These are phyloP conservation scores for Phytophthora cactorum DNA, from an alignment of 352 stramenopile genomes.

Conservation along the genomic window DNA sequence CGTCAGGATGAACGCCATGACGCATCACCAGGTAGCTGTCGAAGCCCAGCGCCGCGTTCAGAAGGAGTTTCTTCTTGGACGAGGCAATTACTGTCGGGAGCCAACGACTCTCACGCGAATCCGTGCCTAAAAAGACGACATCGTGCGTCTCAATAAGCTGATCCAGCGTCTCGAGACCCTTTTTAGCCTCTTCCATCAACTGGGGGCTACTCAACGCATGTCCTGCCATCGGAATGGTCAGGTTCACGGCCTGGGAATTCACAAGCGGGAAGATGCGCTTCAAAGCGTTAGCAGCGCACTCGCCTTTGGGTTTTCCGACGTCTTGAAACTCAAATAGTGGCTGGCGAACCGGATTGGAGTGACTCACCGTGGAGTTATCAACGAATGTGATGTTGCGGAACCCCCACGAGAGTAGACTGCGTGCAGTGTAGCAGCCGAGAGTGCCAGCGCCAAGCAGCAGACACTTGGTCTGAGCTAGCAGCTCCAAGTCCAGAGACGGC, in stretches of 20 bases:
- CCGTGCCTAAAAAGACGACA: conserved; percentile 97
- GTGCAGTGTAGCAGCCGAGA: conserved; percentile 96
- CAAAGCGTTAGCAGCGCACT: conserved; percentile 93
- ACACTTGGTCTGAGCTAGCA: conserved; percentile 92
- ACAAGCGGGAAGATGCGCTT: conserved; percentile 94
- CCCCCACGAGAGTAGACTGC: conserved; percentile 96
- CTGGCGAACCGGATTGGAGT: conserved; percentile 98
- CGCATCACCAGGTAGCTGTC: conserved; percentile 99
- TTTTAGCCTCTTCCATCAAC: conserved; percentile 67
- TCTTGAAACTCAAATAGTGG: conserved; percentile 96
- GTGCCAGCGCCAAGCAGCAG: conserved; percentile 96
- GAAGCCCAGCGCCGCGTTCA: conserved; percentile 90
- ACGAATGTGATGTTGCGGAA: conserved; percentile 98
- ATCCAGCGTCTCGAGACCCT: conserved; percentile 84
- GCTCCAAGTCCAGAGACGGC: conserved; percentile 93
- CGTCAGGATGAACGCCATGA: conserved; percentile 79
- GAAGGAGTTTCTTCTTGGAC: conserved; percentile 91
- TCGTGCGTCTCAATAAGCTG: conserved; percentile 93
- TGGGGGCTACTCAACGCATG: conserved; percentile 84
- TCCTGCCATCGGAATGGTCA: conserved; percentile 99
- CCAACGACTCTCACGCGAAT: conserved; percentile 98
- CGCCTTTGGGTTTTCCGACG: conserved; percentile 94
- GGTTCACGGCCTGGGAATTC: conserved; percentile 80
- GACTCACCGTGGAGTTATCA: conserved; percentile 97
- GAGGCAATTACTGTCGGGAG: conserved; percentile 96